Base-by-base conservation (phyloP, 495 filamentous ascomycete species). In the Ascodesmis nigricans region DNA sequence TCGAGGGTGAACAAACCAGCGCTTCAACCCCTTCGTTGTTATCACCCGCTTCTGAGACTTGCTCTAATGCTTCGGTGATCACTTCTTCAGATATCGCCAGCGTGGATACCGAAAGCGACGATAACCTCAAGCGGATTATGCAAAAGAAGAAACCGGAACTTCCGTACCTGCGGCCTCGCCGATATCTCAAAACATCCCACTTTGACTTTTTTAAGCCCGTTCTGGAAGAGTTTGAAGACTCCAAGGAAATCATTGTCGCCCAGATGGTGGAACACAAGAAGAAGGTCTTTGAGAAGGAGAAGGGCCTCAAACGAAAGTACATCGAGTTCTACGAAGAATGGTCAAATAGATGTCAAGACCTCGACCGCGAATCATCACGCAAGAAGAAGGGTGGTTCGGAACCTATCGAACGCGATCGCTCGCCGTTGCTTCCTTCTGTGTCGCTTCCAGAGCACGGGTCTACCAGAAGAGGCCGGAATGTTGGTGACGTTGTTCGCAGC, bases 401-500 rank as follows among this genome's bases (percentile, higher is more conserved):
- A 10, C 43, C 47, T 22, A 40, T 36, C 4, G 48, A 52, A 23
- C 17, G 16, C 10, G 48, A 40, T 15, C 14, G 33, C 11, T 52
- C 47, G 14, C 48, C 47, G 25, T 30, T 37, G 3, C 31, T 44
- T 11, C 35, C 46, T 5, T 24, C 35, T 9, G 29, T 31, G 2
- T 24, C 50, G 15, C 44, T 35, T 4, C 18, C 40, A 0, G 47
- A 47, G 36, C 14, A 36, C 14, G 47, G 39, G 29, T 41, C 43
- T 21, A 44, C 43, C 14, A 39, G 49, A 25, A 35, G 48, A 22
- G 48, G 40, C 10, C 36, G 49, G 35, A 47, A 36, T 16, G 33
- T 37, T 3, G 43, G 46, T 9, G 49, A 52, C 36, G 44, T 52
- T 25, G 49, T 52, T 31, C 51, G 48, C 21, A 52, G 48, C 31